Evolutionary conservation across 306 rosid genomes (phyloP).

Genomic region (Coriaria nepalensis): DNA sequence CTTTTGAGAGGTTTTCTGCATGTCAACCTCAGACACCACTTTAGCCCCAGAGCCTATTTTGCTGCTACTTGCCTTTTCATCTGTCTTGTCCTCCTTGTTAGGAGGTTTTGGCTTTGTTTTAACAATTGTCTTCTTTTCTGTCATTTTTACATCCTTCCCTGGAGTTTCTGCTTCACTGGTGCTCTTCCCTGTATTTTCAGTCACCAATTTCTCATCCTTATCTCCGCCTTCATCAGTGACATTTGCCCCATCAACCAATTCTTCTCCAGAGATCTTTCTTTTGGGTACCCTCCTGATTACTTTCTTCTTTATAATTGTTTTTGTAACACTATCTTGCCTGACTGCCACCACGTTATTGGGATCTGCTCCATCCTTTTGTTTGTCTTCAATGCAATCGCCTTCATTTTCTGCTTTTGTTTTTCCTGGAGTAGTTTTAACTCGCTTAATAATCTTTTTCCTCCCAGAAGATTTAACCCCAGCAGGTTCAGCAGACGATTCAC

Average conservation of each 20-base stretch:
- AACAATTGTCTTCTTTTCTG: conserved; percentile 23
- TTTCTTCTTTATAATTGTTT: conserved; percentile 63
- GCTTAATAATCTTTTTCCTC: conserved; percentile 24
- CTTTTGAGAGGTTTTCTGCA: conserved; percentile 36
- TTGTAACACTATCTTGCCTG: conserved; percentile 26
- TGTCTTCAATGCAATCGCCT: conserved; percentile 28
- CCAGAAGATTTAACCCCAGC: conserved; percentile 24
- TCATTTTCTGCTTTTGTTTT: conserved; percentile 32
- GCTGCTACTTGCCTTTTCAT: conserved; percentile 33
- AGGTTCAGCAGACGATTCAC: conserved; percentile 33
- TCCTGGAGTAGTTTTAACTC: conserved; percentile 28
- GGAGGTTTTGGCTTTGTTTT: conserved; percentile 38
- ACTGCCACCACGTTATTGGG: conserved; percentile 20
- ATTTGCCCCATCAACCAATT: conserved; percentile 25
- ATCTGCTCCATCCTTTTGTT: conserved; percentile 38
- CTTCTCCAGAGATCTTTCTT: conserved; percentile 44
- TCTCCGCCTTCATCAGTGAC: conserved; percentile 27
- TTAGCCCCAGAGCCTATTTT: conserved; percentile 24
- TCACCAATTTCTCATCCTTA: conserved; percentile 18
- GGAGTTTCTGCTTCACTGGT: conserved; percentile 26
- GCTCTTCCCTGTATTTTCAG: conserved; percentile 25
- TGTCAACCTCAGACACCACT: conserved; percentile 24
- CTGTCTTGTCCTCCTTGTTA: conserved; percentile 37
- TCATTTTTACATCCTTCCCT: conserved; percentile 20
- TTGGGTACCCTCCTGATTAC: conserved; percentile 75